Base-by-base conservation (phyloP, 495 filamentous ascomycete species). In the Aspergillus egyptiacus region DNA sequence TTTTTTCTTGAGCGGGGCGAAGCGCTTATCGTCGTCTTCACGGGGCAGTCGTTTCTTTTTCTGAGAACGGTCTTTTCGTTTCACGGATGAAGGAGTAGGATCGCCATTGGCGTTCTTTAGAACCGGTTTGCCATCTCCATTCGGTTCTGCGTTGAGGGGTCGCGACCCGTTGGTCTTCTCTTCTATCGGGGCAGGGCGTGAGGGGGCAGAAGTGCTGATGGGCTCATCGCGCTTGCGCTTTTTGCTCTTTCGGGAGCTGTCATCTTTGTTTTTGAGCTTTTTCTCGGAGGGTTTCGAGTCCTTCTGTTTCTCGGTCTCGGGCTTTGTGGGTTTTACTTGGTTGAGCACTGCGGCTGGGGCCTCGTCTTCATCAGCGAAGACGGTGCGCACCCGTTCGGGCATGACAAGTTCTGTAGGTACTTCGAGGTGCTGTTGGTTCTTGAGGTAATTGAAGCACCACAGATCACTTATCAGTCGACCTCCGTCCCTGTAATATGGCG, bases 381-480 rank as follows among this genome's bases (percentile, higher is more conserved):
- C 63, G 13, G 56, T 72, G 47, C 64, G 63, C 8, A 71, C 67
- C 48, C 62, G 68, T 61, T 80, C 75, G 10, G 77, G 77, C 78
- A 81, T 81, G 39, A 17, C 31, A 48, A 19, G 14, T 40, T 36
- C 65, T n/a, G n/a, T n/a, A n/a, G 44, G n/a, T 11, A 9, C n/a
- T 28, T 31, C 41, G 19, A 11, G 2, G 39, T 48, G 2, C 5
- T 17, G 9, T 25, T 14, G 15, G 11, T 18, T 37, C 11, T 33
- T n/a, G n/a, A n/a, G n/a, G n/a, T n/a, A n/a, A n/a, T n/a, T n/a
- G n/a, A n/a, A n/a, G n/a, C n/a, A n/a, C n/a, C n/a, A n/a, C n/a
- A n/a, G n/a, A n/a, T n/a, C n/a, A n/a, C n/a, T n/a, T n/a, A n/a
- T n/a, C n/a, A n/a, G n/a, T n/a, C n/a, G n/a, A n/a, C n/a, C n/a